phyloP scores from a whole-genome alignment of 2,329 filamentous ascomycete genomes.

The Paecilomyces fulvus region DNA sequence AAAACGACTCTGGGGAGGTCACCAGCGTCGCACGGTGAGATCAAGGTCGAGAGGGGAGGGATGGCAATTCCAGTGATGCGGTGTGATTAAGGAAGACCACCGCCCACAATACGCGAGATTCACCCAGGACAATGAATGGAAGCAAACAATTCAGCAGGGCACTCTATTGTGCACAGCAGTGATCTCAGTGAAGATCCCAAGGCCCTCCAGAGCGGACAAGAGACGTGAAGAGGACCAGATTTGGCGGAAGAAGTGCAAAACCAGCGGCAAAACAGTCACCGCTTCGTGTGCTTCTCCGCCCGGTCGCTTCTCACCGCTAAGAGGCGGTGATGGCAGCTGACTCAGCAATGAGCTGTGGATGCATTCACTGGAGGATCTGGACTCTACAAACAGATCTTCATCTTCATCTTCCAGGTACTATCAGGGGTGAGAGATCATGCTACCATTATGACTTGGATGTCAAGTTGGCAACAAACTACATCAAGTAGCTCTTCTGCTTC shows the following conservation, averaged over 20 bases:
- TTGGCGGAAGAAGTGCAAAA: constrained; percentile 14
- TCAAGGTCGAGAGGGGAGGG: not conserved
- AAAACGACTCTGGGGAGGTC: not conserved
- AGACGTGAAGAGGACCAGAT: constrained; percentile 3
- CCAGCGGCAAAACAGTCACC: constrained; percentile 30
- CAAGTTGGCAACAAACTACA: too few relatives aligned
- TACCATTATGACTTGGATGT: too few relatives aligned
- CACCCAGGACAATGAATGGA: not conserved
- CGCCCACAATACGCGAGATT: not conserved
- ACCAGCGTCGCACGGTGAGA: not conserved
- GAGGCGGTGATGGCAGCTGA: constrained; percentile 4
- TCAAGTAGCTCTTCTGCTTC: too few relatives aligned
- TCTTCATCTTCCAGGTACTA: too few relatives aligned
- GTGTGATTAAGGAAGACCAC: not conserved
- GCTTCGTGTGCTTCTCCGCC: constrained; percentile 3
- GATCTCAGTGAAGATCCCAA: not conserved
- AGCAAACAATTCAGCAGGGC: not conserved
- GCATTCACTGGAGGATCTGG: not conserved
- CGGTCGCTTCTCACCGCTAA: constrained; percentile 3
- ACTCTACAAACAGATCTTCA: too few relatives aligned
- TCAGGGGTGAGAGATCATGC: too few relatives aligned
- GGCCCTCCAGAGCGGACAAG: not conserved
- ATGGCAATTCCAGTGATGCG: not conserved
- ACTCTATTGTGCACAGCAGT: not conserved
- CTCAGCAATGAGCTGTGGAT: not conserved